Base-by-base conservation (phyloP, 805 yeast genomes). In the Barnettozyma wickerhamii region DNA sequence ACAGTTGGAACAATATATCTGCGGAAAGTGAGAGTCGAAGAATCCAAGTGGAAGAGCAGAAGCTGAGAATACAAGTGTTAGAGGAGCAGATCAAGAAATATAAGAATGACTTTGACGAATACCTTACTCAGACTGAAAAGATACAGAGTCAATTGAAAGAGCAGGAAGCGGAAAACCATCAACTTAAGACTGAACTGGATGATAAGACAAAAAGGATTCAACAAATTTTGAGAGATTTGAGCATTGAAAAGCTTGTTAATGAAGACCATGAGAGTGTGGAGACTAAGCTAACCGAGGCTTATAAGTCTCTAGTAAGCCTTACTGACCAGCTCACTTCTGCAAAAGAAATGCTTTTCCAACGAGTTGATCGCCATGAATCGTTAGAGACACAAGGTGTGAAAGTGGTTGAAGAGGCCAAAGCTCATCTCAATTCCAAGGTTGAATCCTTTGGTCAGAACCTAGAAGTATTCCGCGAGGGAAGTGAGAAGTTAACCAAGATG, bases 21-120 rank as follows among this genome's bases (percentile, higher is more conserved):
- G 54, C 69, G 53, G 57, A 55, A 23, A 55, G 55, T 50, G 80
- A 75, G 52, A 74, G 79, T 51, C 64, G 75, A 29, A 63, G 68
- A 18, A 66, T 74, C 5, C 60, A 69, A 40, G 65, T 72, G 12
- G 77, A 68, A 21, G 83, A 77, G 42, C 76, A 74, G 46, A 69
- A 72, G 41, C 58, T 70, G 5, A 65, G 68, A 42, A 61, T 75
- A 9, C 69, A 66, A 30, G 69, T 71, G 2, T 60, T 75, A 45
- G 79, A 75, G 38, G 69, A 68, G 20, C 78, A 73, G 48, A 61
- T 72, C 19, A 63, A 58, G 35, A 61, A 61, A 20, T 56, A 69
- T 32, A 67, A 74, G 39, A 61, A 55, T 6, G 67, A 68, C 33
- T 62, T 61, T 42, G 77, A 72, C 21, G 55, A 52, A 21, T 66